Evolutionary conservation across 2,329 filamentous ascomycete genomes (phyloP), one percentile per base, ranked within the genome.

Genomic region (Exophiala alcalophila): DNA sequence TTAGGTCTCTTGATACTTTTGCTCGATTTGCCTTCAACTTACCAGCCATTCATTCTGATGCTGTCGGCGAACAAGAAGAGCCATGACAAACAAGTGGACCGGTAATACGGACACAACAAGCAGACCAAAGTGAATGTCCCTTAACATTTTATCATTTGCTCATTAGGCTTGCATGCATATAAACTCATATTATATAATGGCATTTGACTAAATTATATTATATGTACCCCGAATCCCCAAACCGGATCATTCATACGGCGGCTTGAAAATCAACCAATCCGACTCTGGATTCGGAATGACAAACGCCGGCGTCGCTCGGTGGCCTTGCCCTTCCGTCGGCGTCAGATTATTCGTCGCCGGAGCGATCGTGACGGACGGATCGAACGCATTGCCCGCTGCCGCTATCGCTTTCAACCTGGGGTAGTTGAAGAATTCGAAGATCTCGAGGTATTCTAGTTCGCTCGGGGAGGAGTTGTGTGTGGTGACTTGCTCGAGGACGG

Each of bases 351-450:
- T 42, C n/a, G 42, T 38, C 11, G 18, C 25, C 18, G 26, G 3
- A 8, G 43, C 25, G n/a, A 46, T 12, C 3, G 20, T 27, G 8
- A 24, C 36, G 19, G 46, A 25, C 5, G 37, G 40, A 35, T 49
- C 46, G 21, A 45, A 35, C 2, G 26, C 40, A 19, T 31, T 40
- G 19, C 35, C 35, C 7, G 42, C 33, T 8, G n/a, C n/a, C 7
- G 38, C 38, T 18, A 51, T 46, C 27, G 45, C 37, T 5, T 47
- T 49, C 23, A 94, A 69, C 12, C 88, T 73, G 1, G 90, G 90
- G 43, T 94, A 81, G 60, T 95, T 95, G 72, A 95, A 96, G 61
- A 94, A 95, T 56, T 92, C 87, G 61, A 96, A 95, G 0, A 95
- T 84, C 57, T 95, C 89, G 2, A 95, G 71, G 60, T 94, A 94